These are phyloP conservation scores for Candida jianshihensis DNA, from an alignment of 805 yeast species.

Conservation along the genomic window DNA sequence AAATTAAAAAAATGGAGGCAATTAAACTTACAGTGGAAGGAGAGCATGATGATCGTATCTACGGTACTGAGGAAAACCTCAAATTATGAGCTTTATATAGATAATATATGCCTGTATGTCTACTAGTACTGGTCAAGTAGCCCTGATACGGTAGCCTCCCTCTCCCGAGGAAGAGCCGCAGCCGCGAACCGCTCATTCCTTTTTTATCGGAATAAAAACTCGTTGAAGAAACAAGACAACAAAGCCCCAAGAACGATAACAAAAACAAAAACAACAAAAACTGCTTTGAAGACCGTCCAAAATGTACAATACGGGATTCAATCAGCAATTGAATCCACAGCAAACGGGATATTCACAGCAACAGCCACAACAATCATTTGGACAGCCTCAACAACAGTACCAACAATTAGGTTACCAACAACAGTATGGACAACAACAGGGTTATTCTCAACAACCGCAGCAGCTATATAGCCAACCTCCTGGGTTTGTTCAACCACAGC, in stretches of 20 bases:
- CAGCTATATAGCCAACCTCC: not conserved
- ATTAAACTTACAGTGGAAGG: constrained; percentile 82
- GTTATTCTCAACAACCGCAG: constrained; percentile 7
- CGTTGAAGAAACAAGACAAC: no score
- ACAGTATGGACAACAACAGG: constrained; percentile 13
- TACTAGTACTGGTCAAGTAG: no score
- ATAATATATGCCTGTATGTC: no score
- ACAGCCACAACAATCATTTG: constrained; percentile 1
- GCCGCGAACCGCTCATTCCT: no score
- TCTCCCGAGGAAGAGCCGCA: no score
- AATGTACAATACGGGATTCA: constrained; percentile 3
- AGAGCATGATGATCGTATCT: constrained; percentile 63
- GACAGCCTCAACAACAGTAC: constrained; percentile 11
- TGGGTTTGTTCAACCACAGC: constrained; percentile 14
- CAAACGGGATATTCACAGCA: constrained; percentile 24
- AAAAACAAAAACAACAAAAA: no score
- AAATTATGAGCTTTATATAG: not conserved
- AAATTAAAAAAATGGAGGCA: constrained; percentile 65
- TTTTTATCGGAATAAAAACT: no score
- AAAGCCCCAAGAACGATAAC: not conserved
- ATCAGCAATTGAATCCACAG: constrained; percentile 11
- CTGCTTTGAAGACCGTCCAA: no score
- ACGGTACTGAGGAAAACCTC: constrained; percentile 41
- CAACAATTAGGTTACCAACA: constrained; percentile 2
- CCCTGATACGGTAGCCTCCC: no score